Evolutionary conservation across 106 monocot genomes (phyloP), one percentile per base, ranked within the genome.

Genomic region (Dioscorea dumetorum): DNA sequence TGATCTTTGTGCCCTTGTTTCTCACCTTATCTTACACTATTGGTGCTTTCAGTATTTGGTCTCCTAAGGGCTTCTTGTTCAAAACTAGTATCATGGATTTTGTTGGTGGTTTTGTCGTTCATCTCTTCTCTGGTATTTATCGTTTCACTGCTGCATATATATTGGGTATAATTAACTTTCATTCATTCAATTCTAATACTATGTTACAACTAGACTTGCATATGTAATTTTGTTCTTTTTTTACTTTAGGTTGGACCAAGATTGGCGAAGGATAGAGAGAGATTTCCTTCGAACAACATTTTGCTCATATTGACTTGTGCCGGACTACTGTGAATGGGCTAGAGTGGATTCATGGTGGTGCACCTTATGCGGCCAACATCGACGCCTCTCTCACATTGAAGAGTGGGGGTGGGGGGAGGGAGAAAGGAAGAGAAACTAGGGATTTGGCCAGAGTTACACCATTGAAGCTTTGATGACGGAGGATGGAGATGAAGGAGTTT

Each of bases 1-100:
- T 77, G 77, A 19, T 71, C 22, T 77, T 77, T 33, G 77, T 77
- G 58, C 77, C 77, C 15, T 69, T 76, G 28, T 76, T 70, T 70
- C 70, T 76, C 9, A 58, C 58, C 16, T 22, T 58, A 11, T 58
- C 58, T 4, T 58, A 58, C 58, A 58, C 58, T 4, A 21, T 58
- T 21, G 58, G 58, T n/a, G 58, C 58, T 9, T 58, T 20, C 21
- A 58, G 58, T 21, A 8, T 58, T 2, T 58, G 58, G 58, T 58
- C 18, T 58, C 58, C 58, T 22, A 22, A 58, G 8, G 58, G 58
- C 20, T 58, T 58, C 58, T 22, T 58, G 20, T 58, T 20, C 22
- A 58, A 58, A 58, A 21, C 58, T 21, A 21, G 58, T 9, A 20
- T 58, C 58, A 58, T 58, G 58, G 58, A 58, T 21, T 58, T 20